Evolutionary conservation across 176 grass and related monocot species (phyloP).

Genomic region (Carex kokanica): DNA sequence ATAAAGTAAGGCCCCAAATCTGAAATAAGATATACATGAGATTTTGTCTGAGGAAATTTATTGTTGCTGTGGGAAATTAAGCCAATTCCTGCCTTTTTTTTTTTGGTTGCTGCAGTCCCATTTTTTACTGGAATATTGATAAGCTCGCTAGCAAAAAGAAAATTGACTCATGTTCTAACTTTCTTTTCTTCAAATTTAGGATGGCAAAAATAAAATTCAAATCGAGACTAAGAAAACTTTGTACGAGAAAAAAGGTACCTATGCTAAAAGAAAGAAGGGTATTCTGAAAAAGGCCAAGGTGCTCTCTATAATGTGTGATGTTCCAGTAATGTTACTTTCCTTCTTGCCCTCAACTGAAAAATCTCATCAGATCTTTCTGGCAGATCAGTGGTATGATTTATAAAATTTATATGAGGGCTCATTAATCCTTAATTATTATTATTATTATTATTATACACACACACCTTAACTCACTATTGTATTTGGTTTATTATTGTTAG

Average conservation of each 20-base stretch:
- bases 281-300: background rate
- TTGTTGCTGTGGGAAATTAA: too few relatives aligned
- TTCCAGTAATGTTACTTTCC: background rate
- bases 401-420: background rate
- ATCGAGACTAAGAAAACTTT: background rate
- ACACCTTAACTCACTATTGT: background rate
- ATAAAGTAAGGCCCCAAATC: too few relatives aligned
- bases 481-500: background rate
- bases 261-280: background rate
- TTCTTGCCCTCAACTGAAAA: background rate
- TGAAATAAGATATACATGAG: too few relatives aligned
- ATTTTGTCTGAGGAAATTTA: too few relatives aligned
- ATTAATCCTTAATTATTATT: background rate
- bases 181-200: background rate
- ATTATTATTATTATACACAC: too few relatives aligned
- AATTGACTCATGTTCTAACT: background rate
- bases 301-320: background rate
- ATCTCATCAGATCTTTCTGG: background rate
- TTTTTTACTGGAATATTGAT: too few relatives aligned
- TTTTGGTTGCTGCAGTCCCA: too few relatives aligned
- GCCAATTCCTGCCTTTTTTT: too few relatives aligned
- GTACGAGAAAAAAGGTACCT: background rate
- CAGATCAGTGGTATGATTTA: background rate
- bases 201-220: background rate
- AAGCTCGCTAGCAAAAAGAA: background rate